Percentiles rank a stretch among this genome's conserved stretches.
Conservation (phyloP, 306 rosid genomes). For the Prinsepia uniflora region DNA sequence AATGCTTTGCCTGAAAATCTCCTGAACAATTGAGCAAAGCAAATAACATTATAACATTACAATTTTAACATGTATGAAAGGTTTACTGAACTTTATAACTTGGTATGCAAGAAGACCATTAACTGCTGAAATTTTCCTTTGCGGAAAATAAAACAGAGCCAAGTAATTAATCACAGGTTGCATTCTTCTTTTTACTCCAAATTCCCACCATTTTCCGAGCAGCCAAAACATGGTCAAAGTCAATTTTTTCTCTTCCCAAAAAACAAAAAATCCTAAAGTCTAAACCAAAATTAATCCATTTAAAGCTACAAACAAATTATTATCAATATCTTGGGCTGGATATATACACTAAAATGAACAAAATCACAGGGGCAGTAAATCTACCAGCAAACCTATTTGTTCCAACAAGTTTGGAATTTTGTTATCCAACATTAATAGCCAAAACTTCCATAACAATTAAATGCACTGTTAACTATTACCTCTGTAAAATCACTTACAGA, state of each 20-base stretch:
- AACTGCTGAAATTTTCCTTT: neutral
- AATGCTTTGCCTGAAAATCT: slow-evolving; percentile 38
- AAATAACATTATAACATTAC: slow-evolving; percentile 15
- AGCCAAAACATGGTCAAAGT: slow-evolving; percentile 11
- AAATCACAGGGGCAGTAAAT: neutral
- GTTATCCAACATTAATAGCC: slow-evolving; percentile 18
- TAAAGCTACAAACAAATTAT: slow-evolving; percentile 1
- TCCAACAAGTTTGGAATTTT: slow-evolving; percentile 11
- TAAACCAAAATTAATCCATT: neutral
- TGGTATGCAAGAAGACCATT: neutral
- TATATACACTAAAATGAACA: slow-evolving; percentile 5
- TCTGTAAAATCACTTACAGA: neutral
- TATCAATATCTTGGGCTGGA: neutral
- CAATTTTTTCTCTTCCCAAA: too few species aligned
- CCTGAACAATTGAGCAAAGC: slow-evolving; percentile 47
- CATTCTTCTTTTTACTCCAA: neutral
- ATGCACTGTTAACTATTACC: neutral
- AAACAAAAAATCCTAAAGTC: too few species aligned
- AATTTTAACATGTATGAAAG: neutral
- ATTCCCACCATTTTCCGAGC: slow-evolving; percentile 4
- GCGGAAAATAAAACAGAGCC: neutral
- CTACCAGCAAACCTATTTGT: neutral
- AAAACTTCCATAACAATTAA: neutral
- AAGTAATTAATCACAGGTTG: neutral
- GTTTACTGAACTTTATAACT: neutral